Evolutionary conservation across 305 asterid species (phyloP).

Genomic region (Solanum hybrid): DNA sequence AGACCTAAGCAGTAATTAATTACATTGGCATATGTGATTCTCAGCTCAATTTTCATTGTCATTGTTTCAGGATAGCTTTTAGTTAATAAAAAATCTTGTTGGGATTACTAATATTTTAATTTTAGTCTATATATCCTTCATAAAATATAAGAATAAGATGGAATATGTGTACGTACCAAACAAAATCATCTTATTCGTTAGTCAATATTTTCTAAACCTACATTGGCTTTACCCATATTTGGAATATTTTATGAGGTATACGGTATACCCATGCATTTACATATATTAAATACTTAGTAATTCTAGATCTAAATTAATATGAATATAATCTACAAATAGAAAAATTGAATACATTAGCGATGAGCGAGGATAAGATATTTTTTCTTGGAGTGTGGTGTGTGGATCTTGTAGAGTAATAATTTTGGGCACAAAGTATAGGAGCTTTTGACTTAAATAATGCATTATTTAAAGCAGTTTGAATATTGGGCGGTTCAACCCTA

Average conservation of each 20-base stretch:
- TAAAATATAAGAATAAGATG: not conserved
- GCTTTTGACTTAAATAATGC: not conserved
- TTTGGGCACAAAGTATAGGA: not conserved
- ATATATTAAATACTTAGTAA: not conserved
- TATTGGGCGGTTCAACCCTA: no score
- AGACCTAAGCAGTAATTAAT: not conserved
- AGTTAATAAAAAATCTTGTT: not conserved
- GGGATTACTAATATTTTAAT: not conserved
- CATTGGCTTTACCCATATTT: not conserved
- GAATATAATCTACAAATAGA: not conserved
- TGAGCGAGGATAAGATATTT: not conserved
- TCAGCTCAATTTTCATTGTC: not conserved
- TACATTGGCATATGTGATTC: no score
- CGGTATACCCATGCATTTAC: not conserved
- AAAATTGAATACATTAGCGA: not conserved
- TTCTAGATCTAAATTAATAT: not conserved
- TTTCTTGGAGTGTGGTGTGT: not conserved
- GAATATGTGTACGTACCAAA: not conserved
- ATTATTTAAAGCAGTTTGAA: no score
- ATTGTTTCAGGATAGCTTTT: not conserved
- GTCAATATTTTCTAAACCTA: not conserved
- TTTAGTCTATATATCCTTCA: no score
- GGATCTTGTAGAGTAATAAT: not conserved
- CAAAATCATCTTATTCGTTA: not conserved
- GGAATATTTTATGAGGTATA: not conserved